Evolutionary conservation across 208 protist genomes (phyloP).

Genomic region (Trichomonas vaginalis): DNA sequence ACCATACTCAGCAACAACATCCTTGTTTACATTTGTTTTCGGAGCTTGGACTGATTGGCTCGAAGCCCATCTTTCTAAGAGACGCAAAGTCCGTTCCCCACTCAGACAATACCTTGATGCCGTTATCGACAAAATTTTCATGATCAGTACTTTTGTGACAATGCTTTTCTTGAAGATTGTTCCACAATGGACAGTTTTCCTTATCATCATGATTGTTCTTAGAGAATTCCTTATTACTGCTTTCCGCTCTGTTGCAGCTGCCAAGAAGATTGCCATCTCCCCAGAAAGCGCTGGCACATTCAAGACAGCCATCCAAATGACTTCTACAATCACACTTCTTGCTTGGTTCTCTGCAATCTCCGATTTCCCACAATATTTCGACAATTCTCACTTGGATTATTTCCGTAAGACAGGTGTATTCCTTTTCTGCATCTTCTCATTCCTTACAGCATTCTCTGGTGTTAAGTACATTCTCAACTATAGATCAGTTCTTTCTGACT

Average conservation of each 20-base stretch:
- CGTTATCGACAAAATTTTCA: conserved; percentile 1
- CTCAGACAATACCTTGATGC: neutral
- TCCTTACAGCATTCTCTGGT: neutral
- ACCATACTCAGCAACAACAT: neutral
- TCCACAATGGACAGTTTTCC: neutral
- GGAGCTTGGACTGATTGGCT: neutral
- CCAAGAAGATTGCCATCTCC: neutral
- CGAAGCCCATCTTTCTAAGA: neutral
- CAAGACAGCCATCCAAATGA: neutral
- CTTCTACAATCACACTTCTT: neutral
- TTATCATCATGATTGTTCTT: neutral
- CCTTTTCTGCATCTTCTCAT: neutral
- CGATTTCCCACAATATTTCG: neutral
- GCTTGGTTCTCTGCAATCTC: neutral
- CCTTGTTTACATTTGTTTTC: neutral
- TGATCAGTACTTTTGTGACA: neutral
- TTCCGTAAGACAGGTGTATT: neutral
- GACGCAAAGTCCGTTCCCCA: neutral
- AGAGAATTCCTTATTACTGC: conserved; percentile 2
- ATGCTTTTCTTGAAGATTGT: neutral
- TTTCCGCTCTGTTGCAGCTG: neutral
- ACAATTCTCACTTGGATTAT: neutral
- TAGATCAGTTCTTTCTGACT: too few relatives aligned
- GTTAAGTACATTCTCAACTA: neutral
- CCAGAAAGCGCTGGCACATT: neutral